These are phyloP conservation scores for Saccharomycopsis olivae DNA, from an alignment of 805 yeast genomes.

Conservation along the genomic window DNA sequence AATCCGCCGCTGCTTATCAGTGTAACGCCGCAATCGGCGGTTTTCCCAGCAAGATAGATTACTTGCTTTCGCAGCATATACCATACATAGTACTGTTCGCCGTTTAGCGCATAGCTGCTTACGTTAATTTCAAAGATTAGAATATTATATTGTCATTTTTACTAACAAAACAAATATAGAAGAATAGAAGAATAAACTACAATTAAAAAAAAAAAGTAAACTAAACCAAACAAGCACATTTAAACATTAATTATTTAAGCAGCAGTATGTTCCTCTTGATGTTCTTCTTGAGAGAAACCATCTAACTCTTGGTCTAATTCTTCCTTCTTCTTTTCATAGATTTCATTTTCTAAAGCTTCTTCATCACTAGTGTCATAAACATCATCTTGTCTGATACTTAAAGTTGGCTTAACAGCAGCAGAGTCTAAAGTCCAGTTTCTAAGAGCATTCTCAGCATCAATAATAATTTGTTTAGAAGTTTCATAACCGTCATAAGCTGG, in stretches of 20 bases:
- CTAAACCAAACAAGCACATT: no score
- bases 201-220: no score
- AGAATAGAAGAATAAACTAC: no score
- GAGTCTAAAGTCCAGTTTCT: conserved; percentile 77
- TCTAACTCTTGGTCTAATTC: conserved; percentile 37
- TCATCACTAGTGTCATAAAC: conserved; percentile 36
- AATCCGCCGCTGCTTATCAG: no score
- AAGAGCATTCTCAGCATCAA: conserved; percentile 76
- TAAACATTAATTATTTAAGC: conserved; percentile 1
- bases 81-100: no score
- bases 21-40: no score
- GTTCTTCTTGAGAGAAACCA: conserved; percentile 11
- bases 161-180: no score
- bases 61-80: no score
- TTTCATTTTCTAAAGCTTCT: conserved; percentile 37
- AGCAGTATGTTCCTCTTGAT: conserved; percentile 9
- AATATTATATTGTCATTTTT: no score
- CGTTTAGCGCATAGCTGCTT: no score
- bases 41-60: no score
- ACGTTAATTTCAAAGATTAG: no score
- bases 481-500: conserved; percentile 84
- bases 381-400: conserved; percentile 48
- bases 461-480: conserved; percentile 78
- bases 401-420: conserved; percentile 75
- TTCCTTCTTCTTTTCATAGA: conserved; percentile 37